Base-by-base conservation (phyloP, 1,139 yeast genomes). In the Saccharomyces hybrid region DNA sequence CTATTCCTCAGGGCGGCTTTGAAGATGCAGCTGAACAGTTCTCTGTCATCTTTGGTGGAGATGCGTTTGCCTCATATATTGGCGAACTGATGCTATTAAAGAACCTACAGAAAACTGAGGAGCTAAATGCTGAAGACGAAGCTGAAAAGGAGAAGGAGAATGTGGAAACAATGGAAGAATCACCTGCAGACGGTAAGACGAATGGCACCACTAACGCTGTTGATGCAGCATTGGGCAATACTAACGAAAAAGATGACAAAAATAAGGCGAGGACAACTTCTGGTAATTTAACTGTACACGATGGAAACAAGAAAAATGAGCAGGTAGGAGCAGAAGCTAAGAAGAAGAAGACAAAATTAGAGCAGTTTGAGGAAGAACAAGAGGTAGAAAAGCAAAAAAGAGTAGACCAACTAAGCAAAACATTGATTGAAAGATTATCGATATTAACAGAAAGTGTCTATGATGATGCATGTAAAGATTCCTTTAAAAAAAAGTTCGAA, bases 21-120 rank as follows among this genome's bases (percentile, higher is more conserved):
- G 95, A 88, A 66, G 97, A 90, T 67, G 96, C 97, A 0, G 78
- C 84, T 49, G 97, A 90, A 68, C 84, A 88, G 64, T 88, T 90
- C 71, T 77, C 87, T n/a, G 80, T 79, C 75, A 85, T 90, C 42
- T 90, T 90, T 71, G 98, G 98, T 49, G 98, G 98, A 46, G 96
- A 88, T 57, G 93, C 95, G 2, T 91, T 91, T 71, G 81, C 79
- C 50, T 87, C 85, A 55, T 85, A 90, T 78, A 88, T 91, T 64
- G 99, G 99, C 4, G 97, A 91, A 70, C 76, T 93, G 60, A 83
- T 95, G n/a, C 76, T 93, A 67, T 73, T 91, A 67, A 86, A 84
- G 68, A 96, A 93, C 65, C 68, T 91, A 64, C 77, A 85, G 46
- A 86, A 88, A 69, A 81, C 88, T 46, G 79, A 80, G 51, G 80